These are phyloP conservation scores for Fusarium sublunatum DNA, from an alignment of 2,329 filamentous ascomycete genomes.

Conservation along the genomic window DNA sequence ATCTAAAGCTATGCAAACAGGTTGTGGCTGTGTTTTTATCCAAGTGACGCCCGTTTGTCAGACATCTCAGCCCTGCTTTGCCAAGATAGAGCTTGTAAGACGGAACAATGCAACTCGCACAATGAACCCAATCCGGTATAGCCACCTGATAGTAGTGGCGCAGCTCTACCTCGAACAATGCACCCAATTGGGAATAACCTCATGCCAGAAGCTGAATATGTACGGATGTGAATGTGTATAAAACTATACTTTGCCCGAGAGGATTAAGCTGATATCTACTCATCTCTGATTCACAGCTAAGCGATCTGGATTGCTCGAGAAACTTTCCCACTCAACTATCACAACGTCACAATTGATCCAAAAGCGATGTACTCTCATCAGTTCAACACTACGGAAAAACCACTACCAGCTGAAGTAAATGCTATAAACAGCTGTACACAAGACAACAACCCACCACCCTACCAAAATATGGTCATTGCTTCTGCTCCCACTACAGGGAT, in stretches of 20 bases:
- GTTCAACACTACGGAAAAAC: not conserved
- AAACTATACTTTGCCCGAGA: not conserved
- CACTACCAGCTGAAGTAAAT: not conserved
- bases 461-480: not conserved
- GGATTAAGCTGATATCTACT: not conserved
- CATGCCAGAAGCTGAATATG: not conserved
- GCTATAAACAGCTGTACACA: not conserved
- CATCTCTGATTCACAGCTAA: too few relatives aligned
- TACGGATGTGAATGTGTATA: not conserved
- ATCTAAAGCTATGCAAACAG: too few relatives aligned
- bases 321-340: too few relatives aligned
- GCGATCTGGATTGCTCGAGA: too few relatives aligned
- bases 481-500: too few relatives aligned
- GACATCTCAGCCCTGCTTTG: not conserved
- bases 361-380: slow-evolving; percentile 2
- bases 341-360: not conserved
- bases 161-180: slow-evolving; percentile 24
- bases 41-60: too few relatives aligned
- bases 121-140: slow-evolving; percentile 16
- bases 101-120: slow-evolving; percentile 13
- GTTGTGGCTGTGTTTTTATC: too few relatives aligned
- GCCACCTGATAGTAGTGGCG: not conserved
- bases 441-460: fast-evolving
- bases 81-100: not conserved
- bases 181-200: slow-evolving; percentile 17